These are phyloP conservation scores for Wickerhamiella musiphila DNA, from an alignment of 805 yeast genomes.

Conservation along the genomic window DNA sequence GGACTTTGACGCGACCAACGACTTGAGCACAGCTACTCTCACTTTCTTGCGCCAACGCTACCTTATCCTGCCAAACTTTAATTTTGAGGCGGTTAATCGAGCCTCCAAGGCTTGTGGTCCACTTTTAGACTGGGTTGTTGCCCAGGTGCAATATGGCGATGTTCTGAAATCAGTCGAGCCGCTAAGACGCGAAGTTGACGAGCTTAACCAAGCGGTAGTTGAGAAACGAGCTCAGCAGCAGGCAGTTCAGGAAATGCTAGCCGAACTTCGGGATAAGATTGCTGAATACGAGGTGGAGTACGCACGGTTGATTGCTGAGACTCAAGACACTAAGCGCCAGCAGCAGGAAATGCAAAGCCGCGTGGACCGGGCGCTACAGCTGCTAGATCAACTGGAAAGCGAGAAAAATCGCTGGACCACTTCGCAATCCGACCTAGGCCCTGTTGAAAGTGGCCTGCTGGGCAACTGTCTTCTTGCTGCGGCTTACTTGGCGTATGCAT, in stretches of 20 bases:
- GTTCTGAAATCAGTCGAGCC: constrained; percentile 64
- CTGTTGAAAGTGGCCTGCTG: constrained; percentile 29
- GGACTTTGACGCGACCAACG: constrained; percentile 44
- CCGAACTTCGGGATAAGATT: constrained; percentile 53
- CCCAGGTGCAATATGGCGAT: constrained; percentile 63
- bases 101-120: constrained; percentile 97
- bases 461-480: constrained; percentile 56
- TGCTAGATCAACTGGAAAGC: constrained; percentile 43
- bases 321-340: constrained; percentile 57
- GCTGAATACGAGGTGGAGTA: constrained; percentile 50
- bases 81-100: constrained; percentile 55
- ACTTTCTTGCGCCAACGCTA: constrained; percentile 40
- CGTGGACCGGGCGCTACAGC: constrained; percentile 40
- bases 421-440: constrained; percentile 34
- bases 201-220: constrained; percentile 40
- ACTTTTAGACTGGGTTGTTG: constrained; percentile 68
- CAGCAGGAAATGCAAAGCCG: constrained; percentile 44
- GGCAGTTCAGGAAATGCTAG: constrained; percentile 49
- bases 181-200: constrained; percentile 42
- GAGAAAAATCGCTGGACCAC: constrained; percentile 66
- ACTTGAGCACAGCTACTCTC: constrained; percentile 37
- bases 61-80: constrained; percentile 45
- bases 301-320: constrained; percentile 57
- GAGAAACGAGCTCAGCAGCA: constrained; percentile 36
- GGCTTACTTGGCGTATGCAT: constrained; percentile 43